phyloP scores from a whole-genome alignment of 352 stramenopile genomes.

The Phytophthora cactorum region DNA sequence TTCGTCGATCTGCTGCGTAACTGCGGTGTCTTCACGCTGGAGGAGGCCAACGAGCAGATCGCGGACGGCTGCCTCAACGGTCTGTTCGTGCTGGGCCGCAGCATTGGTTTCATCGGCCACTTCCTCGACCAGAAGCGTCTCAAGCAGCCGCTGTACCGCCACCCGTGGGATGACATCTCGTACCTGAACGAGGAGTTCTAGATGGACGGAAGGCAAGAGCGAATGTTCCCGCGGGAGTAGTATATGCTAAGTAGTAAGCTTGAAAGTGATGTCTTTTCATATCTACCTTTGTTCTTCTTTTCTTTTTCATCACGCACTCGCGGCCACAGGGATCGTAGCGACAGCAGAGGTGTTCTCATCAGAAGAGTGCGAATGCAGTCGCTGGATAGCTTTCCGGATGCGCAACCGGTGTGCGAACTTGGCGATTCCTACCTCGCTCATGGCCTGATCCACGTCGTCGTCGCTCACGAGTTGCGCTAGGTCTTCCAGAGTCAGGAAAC shows the following conservation, averaged over 20 bases:
- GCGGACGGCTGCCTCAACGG: slow-evolving; percentile 96
- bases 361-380: slow-evolving; percentile 41
- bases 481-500: slow-evolving; percentile 63
- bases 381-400: slow-evolving; percentile 74
- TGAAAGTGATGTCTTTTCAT: slow-evolving; percentile 35
- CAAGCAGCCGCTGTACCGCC: slow-evolving; percentile 97
- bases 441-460: slow-evolving; percentile 72
- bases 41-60: slow-evolving; percentile 95
- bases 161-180: slow-evolving; percentile 98
- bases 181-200: slow-evolving; percentile 92
- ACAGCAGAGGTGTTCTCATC: slow-evolving; percentile 17
- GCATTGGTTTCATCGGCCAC: slow-evolving; percentile 95
- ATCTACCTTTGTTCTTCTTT: slow-evolving; percentile 15
- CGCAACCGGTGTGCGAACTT: slow-evolving; percentile 79
- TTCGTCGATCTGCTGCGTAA: slow-evolving; percentile 97
- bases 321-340: slow-evolving; percentile 34
- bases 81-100: slow-evolving; percentile 88
- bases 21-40: slow-evolving; percentile 89
- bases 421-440: slow-evolving; percentile 77
- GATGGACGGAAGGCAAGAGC: slow-evolving; percentile 22
- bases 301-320: slow-evolving; percentile 37
- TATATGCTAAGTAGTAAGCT: slow-evolving; percentile 45
- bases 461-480: slow-evolving; percentile 65
- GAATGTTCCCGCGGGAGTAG: slow-evolving; percentile 33
- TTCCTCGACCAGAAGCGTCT: slow-evolving; percentile 98